Percentiles rank a stretch among this genome's conserved stretches.
Evolutionary conservation across 805 yeast genomes (phyloP).

Genomic region (Metschnikowia matae): DNA sequence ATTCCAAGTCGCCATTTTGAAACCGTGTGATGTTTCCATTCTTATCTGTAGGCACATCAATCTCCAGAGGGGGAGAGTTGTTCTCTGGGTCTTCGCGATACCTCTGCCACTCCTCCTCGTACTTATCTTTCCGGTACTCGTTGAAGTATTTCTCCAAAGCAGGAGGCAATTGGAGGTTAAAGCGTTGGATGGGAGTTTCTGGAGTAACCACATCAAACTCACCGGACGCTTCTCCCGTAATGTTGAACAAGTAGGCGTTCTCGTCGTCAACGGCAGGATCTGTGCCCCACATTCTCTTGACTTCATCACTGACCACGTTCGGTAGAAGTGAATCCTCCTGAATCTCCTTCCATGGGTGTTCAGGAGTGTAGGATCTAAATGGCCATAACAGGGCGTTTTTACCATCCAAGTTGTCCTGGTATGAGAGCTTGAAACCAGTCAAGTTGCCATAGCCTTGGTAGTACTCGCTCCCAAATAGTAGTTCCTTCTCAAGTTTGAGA

Average conservation of each 20-base stretch:
- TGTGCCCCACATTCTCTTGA: conserved; percentile 51
- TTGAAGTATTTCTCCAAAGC: conserved; percentile 30
- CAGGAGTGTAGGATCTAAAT: conserved; percentile 40
- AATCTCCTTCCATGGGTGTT: conserved; percentile 42
- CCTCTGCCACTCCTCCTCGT: conserved; percentile 24
- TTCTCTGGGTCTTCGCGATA: conserved; percentile 27
- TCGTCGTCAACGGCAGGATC: conserved; percentile 9
- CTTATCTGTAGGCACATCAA: conserved; percentile 10
- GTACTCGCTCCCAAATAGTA: conserved; percentile 41
- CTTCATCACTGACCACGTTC: conserved; percentile 44
- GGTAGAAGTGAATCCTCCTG: conserved; percentile 60
- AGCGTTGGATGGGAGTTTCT: conserved; percentile 4
- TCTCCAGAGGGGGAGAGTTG: conserved; percentile 18
- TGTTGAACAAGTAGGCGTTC: conserved; percentile 37
- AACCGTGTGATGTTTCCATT: conserved; percentile 28
- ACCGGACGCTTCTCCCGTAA: conserved; percentile 48
- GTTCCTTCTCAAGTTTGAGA: conserved; percentile 16
- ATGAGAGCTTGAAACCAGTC: conserved; percentile 68
- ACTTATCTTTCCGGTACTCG: conserved; percentile 21
- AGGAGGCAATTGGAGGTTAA: conserved; percentile 22
- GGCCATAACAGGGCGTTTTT: conserved; percentile 55
- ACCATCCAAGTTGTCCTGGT: conserved; percentile 50
- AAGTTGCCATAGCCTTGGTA: conserved; percentile 59
- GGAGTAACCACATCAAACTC: conserved; percentile 24
- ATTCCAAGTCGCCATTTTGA: conserved; percentile 23